phyloP scores from a whole-genome alignment of 139 green algal genomes.

The Chlorella sp. region DNA sequence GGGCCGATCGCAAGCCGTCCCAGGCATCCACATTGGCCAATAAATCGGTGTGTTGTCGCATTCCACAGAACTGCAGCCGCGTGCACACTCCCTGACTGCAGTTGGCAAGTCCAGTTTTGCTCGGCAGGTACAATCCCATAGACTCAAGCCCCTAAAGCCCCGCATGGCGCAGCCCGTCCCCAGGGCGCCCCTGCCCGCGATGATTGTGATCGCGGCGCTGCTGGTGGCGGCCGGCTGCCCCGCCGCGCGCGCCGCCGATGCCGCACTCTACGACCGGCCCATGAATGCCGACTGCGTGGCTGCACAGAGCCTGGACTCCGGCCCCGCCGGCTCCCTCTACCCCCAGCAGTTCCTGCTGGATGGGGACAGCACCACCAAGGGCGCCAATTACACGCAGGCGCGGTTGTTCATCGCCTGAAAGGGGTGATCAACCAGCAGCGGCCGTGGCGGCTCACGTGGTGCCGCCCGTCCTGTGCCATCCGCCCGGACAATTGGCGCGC shows the following conservation, averaged over 20 bases:
- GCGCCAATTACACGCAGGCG: too few species aligned
- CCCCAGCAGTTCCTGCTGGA: conserved; percentile 27
- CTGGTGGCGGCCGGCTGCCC: not conserved
- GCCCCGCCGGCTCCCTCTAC: conserved; percentile 24
- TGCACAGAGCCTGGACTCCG: not conserved
- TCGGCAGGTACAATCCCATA: too few species aligned
- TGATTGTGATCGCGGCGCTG: not conserved
- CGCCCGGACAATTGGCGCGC: not conserved
- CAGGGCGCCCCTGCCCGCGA: too few species aligned
- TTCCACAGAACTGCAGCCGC: too few species aligned
- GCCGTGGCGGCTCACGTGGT: not conserved
- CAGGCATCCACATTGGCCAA: too few species aligned
- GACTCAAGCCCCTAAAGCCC: too few species aligned
- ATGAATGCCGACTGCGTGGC: conserved; percentile 34
- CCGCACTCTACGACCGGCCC: conserved; percentile 13
- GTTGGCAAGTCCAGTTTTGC: too few species aligned
- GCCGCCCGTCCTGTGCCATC: not conserved
- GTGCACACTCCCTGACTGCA: too few species aligned
- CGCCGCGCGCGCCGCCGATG: not conserved
- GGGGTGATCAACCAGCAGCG: not conserved
- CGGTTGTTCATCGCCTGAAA: not conserved
- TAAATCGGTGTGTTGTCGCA: too few species aligned
- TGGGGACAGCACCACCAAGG: not conserved
- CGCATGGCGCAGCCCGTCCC: too few species aligned
- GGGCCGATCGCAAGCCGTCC: too few species aligned